Conservation (phyloP, 169 alveolate species). For the Plasmodium vivax region DNA sequence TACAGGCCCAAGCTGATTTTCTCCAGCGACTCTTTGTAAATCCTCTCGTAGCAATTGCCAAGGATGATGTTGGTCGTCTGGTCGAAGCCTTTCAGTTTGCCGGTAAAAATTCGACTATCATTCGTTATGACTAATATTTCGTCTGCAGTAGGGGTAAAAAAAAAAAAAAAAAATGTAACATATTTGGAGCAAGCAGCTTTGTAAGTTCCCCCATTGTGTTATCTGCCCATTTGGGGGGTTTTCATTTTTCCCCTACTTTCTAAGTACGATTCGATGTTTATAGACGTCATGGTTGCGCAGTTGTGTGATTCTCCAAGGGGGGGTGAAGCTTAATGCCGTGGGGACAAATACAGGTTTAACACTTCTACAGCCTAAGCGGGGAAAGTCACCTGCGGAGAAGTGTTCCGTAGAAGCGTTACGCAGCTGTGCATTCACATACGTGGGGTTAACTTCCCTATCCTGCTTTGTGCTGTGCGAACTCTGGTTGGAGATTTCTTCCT, state of each 20-base stretch:
- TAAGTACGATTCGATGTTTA: conserved; percentile 60
- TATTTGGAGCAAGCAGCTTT: background rate
- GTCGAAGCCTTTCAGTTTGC: conserved; percentile 90
- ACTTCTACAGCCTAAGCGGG: background rate
- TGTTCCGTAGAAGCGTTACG: too few species aligned
- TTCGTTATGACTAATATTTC: conserved; percentile 88
- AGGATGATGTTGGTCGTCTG: conserved; percentile 90
- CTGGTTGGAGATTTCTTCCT: background rate
- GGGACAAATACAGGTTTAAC: background rate
- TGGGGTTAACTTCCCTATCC: background rate
- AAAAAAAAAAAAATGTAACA: background rate
- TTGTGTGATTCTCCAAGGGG: background rate
- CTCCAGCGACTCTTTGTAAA: conserved; percentile 87
- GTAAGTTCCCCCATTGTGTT: background rate
- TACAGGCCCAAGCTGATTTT: conserved; percentile 87
- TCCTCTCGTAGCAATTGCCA: conserved; percentile 88
- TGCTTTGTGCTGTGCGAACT: background rate
- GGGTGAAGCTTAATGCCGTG: background rate
- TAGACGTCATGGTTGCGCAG: conserved; percentile 32
- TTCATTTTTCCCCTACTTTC: conserved; percentile 28
- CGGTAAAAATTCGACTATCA: conserved; percentile 91
- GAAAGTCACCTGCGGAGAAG: background rate
- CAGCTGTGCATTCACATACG: background rate
- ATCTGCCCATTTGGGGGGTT: background rate
- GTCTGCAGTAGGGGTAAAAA: conserved; percentile 74